A percentile compares a stretch with the other conserved stretches of the same genome.
Conservation (phyloP, 1,284 basidiomycete species). For the Ustilago loliicola region DNA sequence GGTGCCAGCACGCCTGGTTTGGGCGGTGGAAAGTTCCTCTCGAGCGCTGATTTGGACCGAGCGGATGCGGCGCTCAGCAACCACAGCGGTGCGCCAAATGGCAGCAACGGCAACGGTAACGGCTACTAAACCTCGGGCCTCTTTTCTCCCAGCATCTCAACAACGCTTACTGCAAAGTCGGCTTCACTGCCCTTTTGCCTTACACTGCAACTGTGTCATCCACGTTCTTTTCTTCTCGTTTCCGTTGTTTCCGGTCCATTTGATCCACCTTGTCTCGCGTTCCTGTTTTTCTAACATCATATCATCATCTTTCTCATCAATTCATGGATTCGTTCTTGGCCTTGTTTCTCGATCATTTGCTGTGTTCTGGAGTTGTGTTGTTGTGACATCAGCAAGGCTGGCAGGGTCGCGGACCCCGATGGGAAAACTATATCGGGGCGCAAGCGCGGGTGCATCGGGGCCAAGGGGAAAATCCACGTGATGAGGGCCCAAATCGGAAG, state of each 20-base stretch:
- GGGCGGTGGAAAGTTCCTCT: slow-evolving; percentile 58
- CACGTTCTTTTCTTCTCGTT: slow-evolving; percentile 4
- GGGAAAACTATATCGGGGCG: too few species aligned
- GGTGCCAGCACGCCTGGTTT: slow-evolving; percentile 64
- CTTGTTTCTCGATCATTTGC: too few species aligned
- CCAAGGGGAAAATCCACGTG: slow-evolving; percentile 24
- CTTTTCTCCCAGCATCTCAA: slow-evolving; percentile 7
- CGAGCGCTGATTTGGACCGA: slow-evolving; percentile 58
- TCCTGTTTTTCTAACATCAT: slow-evolving; percentile 12
- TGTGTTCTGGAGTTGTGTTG: not conserved
- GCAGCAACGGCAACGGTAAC: slow-evolving; percentile 3
- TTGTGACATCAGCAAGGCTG: not conserved
- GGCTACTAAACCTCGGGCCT: slow-evolving; percentile 5
- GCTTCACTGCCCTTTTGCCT: slow-evolving; percentile 6
- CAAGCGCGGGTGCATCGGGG: slow-evolving; percentile 4
- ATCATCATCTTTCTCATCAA: slow-evolving; percentile 8
- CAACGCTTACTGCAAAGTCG: not conserved
- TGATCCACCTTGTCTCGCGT: not conserved
- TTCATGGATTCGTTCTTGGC: slow-evolving; percentile 5
- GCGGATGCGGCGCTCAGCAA: slow-evolving; percentile 63
- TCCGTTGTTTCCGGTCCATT: not conserved
- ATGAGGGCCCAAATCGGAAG: slow-evolving; percentile 28
- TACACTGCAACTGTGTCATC: too few species aligned
- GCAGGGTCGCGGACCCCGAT: too few species aligned
- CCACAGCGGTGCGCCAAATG: slow-evolving; percentile 46